phyloP scores from a whole-genome alignment of 2,329 filamentous ascomycete genomes.

The Microcyclospora pomicola region DNA sequence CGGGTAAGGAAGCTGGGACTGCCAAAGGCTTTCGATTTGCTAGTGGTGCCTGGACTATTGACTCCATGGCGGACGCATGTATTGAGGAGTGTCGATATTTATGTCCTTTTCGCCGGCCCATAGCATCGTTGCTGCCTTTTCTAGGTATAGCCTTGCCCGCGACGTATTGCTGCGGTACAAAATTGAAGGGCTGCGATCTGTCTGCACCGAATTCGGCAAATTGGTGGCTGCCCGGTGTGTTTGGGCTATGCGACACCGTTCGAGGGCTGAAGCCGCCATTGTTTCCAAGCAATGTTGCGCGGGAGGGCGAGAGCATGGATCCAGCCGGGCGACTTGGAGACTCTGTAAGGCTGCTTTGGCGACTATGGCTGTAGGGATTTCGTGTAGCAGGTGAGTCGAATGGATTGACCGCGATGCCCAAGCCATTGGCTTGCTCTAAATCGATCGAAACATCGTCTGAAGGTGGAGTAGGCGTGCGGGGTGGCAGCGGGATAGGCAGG shows the following conservation, averaged over 20 bases:
- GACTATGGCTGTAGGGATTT: too few relatives aligned
- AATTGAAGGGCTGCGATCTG: conserved; percentile 72
- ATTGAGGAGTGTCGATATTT: conserved; percentile 97
- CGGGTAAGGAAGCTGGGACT: conserved; percentile 78
- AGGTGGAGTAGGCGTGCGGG: conserved; percentile 52
- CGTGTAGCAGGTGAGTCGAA: too few relatives aligned
- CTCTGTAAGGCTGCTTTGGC: too few relatives aligned
- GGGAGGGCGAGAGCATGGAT: conserved; percentile 17
- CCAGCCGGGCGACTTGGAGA: too few relatives aligned
- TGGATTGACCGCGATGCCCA: too few relatives aligned
- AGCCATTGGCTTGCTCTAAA: too few relatives aligned
- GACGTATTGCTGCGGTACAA: conserved; percentile 51
- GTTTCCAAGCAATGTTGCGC: conserved; percentile 13
- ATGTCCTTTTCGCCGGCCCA: conserved; percentile 85
- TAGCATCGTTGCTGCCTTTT: conserved; percentile 55
- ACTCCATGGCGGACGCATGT: conserved; percentile 70
- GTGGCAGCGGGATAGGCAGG: conserved; percentile 45
- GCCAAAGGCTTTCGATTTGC: conserved; percentile 75
- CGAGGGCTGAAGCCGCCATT: neutral
- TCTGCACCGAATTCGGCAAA: conserved; percentile 6
- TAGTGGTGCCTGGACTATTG: conserved; percentile 78
- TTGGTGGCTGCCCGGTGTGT: too few relatives aligned
- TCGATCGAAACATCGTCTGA: conserved; percentile 29
- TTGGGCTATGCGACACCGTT: too few relatives aligned
- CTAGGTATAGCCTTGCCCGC: conserved; percentile 26